Evolutionary conservation across 2,329 filamentous ascomycete genomes (phyloP).

Genomic region (Diaporthe sp.): DNA sequence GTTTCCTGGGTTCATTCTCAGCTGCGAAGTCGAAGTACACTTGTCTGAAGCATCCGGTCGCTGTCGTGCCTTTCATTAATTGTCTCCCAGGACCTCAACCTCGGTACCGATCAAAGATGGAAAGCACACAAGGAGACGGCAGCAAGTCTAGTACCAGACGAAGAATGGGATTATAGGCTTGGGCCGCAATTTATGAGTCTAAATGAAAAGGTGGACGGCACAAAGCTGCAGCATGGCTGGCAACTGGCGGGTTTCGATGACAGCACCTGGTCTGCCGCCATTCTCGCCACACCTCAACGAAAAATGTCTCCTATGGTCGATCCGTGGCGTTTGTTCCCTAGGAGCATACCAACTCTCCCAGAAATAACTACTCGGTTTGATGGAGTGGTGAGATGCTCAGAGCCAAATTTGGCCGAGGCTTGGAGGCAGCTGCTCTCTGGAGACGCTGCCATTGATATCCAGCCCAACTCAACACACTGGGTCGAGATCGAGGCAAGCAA

Average conservation of each 20-base stretch:
- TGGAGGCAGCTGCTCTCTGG: constrained; percentile 20
- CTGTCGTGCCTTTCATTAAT: not conserved
- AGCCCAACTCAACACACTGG: constrained; percentile 39
- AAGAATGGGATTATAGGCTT: constrained; percentile 47
- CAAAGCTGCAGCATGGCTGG: constrained; percentile 41
- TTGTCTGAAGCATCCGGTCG: not conserved
- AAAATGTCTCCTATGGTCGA: constrained; percentile 43
- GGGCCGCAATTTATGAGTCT: constrained; percentile 46
- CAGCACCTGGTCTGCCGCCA: constrained; percentile 30
- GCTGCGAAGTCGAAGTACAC: constrained; percentile 44
- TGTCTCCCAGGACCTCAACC: constrained; percentile 4
- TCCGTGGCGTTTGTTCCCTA: constrained; percentile 36
- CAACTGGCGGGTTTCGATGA: constrained; percentile 41
- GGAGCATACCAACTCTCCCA: constrained; percentile 37
- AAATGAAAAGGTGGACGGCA: constrained; percentile 44
- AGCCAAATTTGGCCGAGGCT: not conserved
- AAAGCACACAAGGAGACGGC: constrained; percentile 32
- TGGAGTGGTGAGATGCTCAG: constrained; percentile 23
- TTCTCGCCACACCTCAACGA: constrained; percentile 32
- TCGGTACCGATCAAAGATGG: constrained; percentile 10
- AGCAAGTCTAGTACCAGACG: constrained; percentile 47
- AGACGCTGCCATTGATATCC: constrained; percentile 38
- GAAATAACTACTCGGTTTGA: constrained; percentile 34
- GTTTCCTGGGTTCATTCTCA: constrained; percentile 48
- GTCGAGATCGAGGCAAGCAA: constrained; percentile 39